Evolutionary conservation across 805 yeast species (phyloP), one percentile per base, ranked within the genome.

Genomic region (Ascoidea rubescens): DNA sequence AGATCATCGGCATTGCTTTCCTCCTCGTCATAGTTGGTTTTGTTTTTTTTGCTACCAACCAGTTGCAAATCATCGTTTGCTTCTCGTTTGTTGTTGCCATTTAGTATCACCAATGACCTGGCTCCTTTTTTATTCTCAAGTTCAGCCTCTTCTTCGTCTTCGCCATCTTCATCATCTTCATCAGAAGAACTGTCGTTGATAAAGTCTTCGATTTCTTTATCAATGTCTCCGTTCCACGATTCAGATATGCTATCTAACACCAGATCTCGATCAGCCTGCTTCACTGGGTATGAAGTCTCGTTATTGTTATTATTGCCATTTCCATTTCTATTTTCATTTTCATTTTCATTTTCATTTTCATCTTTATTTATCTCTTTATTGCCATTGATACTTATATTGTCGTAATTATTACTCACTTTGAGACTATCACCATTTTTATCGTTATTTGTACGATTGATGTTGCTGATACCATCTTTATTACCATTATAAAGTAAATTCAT

Each of bases 281-380:
- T 63, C 28, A 55, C 64, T 50, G 28, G 28, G 28, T 21, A 21
- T 21, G 3, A 21, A 37, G 2, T 37, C 14, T 37, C 14, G 4
- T 37, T 37, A 21, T 21, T 21, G 28, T 21, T 21, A 21, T 50
- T 57, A 10, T 51, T 59, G 28, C 56, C 60, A 42, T 54, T 37
- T 14, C 43, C 8, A 37, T 37, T 37, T 14, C 4, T 4, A 37
- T 37, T 37, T 14, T 2, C 14, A 59, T 42, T 60, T 54, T 44
- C 56, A 58, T 51, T 60, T 49, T 48, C 37, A 37, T 55, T 54
- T 51, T 53, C 55, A 37, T 52, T 47, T 31, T 61, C 57, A 68
- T 82, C 49, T 10, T 77, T 79, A 52, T 76, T 79, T 8, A 80
- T 78, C 42, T 78, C 82, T 30, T 66, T 68, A 62, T 78, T 71